Percentiles rank a stretch among this genome's conserved stretches.
phyloP scores from a whole-genome alignment of 169 alveolate species.

The Plasmodium gaboni region DNA sequence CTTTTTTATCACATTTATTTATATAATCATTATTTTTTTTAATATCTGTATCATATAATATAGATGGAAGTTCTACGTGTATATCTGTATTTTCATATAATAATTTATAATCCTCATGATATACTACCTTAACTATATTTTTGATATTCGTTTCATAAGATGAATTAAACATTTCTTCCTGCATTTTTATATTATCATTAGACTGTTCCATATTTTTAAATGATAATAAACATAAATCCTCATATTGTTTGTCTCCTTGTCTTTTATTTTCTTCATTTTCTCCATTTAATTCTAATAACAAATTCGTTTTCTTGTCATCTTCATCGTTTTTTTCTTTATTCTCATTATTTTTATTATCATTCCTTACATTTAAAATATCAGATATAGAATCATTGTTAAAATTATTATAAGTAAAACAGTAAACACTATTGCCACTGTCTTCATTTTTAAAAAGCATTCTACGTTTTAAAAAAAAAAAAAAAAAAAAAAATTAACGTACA shows the following conservation, averaged over 20 bases:
- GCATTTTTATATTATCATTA: no score
- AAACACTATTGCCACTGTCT: slow-evolving; percentile 36
- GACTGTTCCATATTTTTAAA: no score
- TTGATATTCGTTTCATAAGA: background rate
- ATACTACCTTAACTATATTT: background rate
- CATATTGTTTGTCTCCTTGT: background rate
- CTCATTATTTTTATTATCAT: background rate
- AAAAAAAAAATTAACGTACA: background rate
- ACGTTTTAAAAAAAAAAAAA: slow-evolving; percentile 9
- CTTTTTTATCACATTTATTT: background rate
- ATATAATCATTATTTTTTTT: background rate
- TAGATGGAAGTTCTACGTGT: slow-evolving; percentile 45
- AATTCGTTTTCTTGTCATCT: background rate
- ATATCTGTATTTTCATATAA: slow-evolving; percentile 42
- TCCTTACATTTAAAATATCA: slow-evolving; percentile 30
- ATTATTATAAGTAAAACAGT: slow-evolving; percentile 25
- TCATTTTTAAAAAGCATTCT: slow-evolving; percentile 74
- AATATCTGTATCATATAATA: background rate
- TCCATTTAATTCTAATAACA: background rate
- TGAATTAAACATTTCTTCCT: no score
- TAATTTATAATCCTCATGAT: slow-evolving; percentile 23
- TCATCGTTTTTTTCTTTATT: background rate
- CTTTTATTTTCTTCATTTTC: background rate
- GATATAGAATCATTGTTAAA: slow-evolving; percentile 22
- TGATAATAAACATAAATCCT: no score